Evolutionary conservation across 2,329 filamentous ascomycete genomes (phyloP).

Genomic region (Beauveria sp.): DNA sequence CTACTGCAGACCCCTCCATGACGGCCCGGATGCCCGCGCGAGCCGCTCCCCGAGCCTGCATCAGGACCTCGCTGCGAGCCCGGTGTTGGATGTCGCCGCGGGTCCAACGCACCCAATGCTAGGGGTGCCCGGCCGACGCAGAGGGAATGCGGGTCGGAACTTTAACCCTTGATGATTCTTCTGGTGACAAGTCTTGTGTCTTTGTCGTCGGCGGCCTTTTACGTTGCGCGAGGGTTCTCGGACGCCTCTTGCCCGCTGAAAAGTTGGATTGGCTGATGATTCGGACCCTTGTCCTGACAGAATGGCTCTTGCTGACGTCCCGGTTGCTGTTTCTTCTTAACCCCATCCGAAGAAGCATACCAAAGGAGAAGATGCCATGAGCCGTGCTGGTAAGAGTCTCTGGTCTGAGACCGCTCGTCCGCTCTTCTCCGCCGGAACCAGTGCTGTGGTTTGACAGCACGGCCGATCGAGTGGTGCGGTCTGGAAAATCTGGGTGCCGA

Average conservation of each 20-base stretch:
- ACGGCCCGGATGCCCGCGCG: constrained; percentile 34
- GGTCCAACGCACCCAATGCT: constrained; percentile 25
- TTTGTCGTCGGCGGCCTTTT: constrained; percentile 54
- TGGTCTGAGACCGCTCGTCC: constrained; percentile 67
- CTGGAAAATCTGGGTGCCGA: constrained; percentile 7
- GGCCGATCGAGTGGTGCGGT: constrained; percentile 15
- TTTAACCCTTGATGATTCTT: constrained; percentile 80
- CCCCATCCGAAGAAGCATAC: constrained; percentile 19
- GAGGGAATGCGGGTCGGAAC: constrained; percentile 70
- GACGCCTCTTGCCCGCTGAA: constrained; percentile 38
- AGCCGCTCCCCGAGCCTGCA: constrained; percentile 55
- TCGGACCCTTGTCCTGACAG: constrained; percentile 22
- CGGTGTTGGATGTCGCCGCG: constrained; percentile 35
- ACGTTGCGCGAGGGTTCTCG: constrained; percentile 30
- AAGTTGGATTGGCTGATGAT: constrained; percentile 42
- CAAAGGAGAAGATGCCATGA: constrained; percentile 62
- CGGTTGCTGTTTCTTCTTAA: constrained; percentile 39
- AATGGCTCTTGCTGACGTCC: constrained; percentile 26
- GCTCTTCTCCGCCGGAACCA: constrained; percentile 56
- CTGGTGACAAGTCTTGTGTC: constrained; percentile 65
- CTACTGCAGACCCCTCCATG: constrained; percentile 36
- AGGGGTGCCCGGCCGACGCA: constrained; percentile 32
- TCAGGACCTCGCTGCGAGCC: constrained; percentile 41
- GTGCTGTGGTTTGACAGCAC: constrained; percentile 39
- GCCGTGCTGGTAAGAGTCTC: constrained; percentile 68